These are phyloP conservation scores for Picochlorum sp. DNA, from an alignment of 139 green algal genomes.

Conservation along the genomic window DNA sequence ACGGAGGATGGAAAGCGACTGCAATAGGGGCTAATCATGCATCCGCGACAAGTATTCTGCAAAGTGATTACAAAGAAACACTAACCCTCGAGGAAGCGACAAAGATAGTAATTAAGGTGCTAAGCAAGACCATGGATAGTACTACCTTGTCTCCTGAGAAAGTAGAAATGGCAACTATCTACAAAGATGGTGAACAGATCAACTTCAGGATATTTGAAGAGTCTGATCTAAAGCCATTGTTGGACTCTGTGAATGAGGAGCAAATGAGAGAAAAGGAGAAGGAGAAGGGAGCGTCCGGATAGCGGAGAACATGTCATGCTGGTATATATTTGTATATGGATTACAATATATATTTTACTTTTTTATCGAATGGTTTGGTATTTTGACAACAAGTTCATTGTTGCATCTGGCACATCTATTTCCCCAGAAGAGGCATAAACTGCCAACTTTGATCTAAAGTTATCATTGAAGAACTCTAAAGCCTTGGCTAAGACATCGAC, in stretches of 20 bases:
- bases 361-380: background rate
- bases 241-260: constrained; percentile 62
- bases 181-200: constrained; percentile 35
- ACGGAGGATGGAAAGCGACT: constrained; percentile 92
- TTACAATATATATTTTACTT: background rate
- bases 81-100: constrained; percentile 58
- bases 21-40: constrained; percentile 87
- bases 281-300: constrained; percentile 2
- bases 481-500: constrained; percentile 1
- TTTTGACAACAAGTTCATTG: background rate
- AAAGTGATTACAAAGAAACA: constrained; percentile 85
- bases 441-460: background rate
- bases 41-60: constrained; percentile 78
- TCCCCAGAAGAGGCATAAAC: constrained; percentile 5
- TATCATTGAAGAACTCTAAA: background rate
- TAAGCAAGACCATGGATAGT: constrained; percentile 95
- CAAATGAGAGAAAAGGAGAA: constrained; percentile 44
- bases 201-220: constrained; percentile 62
- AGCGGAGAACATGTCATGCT: no score
- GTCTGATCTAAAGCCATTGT: constrained; percentile 58
- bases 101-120: constrained; percentile 81
- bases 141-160: constrained; percentile 85
- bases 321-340: background rate
- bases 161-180: constrained; percentile 86
- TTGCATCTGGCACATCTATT: background rate